phyloP scores from a whole-genome alignment of 140 eudicot species.

The Flaveria floridana region DNA sequence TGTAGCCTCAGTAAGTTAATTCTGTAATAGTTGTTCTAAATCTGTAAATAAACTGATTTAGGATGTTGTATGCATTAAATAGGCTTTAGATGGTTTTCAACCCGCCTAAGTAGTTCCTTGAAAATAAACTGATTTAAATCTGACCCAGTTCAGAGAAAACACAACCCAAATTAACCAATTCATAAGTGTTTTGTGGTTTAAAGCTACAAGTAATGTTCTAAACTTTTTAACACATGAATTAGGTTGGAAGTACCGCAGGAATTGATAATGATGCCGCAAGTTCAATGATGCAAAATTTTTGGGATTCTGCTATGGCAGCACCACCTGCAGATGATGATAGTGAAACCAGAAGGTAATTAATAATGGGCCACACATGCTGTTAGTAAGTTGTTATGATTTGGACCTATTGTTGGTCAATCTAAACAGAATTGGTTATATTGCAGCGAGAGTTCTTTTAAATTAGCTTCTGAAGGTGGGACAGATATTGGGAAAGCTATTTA shows the following conservation, averaged over 20 bases:
- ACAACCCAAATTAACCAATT: not conserved
- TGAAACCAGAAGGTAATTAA: conserved; percentile 71
- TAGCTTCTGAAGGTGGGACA: conserved; percentile 68
- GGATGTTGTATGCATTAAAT: conserved; percentile 13
- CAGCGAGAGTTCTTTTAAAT: conserved; percentile 79
- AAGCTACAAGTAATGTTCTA: not conserved
- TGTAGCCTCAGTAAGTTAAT: conserved; percentile 75
- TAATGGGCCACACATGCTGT: conserved; percentile 1
- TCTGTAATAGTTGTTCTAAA: conserved; percentile 1
- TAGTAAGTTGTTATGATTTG: not conserved
- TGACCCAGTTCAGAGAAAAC: not conserved
- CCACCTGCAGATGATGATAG: conserved; percentile 76
- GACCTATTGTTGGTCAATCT: conserved; percentile 16
- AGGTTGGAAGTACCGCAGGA: conserved; percentile 85
- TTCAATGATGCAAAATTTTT: conserved; percentile 90
- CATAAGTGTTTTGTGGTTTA: not conserved
- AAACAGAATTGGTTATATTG: conserved; percentile 15
- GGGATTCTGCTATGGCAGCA: conserved; percentile 94
- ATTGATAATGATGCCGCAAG: conserved; percentile 68
- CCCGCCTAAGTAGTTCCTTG: not conserved
- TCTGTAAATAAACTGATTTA: not conserved
- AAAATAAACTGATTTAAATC: no score
- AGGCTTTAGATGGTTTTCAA: not conserved
- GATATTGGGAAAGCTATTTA: conserved; percentile 61
- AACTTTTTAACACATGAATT: conserved; percentile 13